Evolutionary conservation across 148 eudicot species (phyloP), one percentile per base, ranked within the genome.

Genomic region (Hydrangea macrophylla): DNA sequence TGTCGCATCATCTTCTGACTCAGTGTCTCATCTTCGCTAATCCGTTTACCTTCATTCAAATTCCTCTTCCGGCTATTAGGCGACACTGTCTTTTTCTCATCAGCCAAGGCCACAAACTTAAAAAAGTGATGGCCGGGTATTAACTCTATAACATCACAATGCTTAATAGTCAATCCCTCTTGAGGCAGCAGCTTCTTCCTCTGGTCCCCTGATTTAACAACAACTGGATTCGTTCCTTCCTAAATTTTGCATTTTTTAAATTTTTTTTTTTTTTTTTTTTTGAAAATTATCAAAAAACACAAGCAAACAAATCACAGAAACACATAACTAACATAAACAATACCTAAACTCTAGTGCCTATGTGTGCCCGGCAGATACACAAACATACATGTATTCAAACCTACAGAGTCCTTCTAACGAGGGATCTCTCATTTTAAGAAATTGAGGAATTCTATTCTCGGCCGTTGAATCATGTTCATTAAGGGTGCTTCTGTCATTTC

Each of bases 191-290:
- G 60, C 69, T 79, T 88, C 79, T 70, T 85, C 73, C 95, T 83
- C 68, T 82, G 82, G 62, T 58, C 68, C 18, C 79, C 74, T 9
- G 85, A 80, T 56, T 78, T 74, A 32, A 93, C 50, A 55, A 93
- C 96, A 74, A 86, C 77, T 10, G 98, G 98, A 69, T 93, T 93
- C 71, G 86, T 68, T 65, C 98, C 98, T 61, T 85, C 92, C 98
- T 93, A 75, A 75, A 71, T 25, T 40, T 70, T 30, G 39, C 53
- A 48, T 15, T 48, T 48, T 45, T 37, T 68, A 33, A 6, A 70
- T 35, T 57, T n/a, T n/a, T n/a, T n/a, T n/a, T n/a, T n/a, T n/a
- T n/a, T n/a, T n/a, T n/a, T n/a, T n/a, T n/a, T n/a, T n/a, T n/a
- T n/a, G n/a, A n/a, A n/a, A n/a, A n/a, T n/a, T n/a, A n/a, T n/a